phyloP scores from a whole-genome alignment of 2,329 filamentous ascomycete genomes.

The Macrophomina phaseolina region DNA sequence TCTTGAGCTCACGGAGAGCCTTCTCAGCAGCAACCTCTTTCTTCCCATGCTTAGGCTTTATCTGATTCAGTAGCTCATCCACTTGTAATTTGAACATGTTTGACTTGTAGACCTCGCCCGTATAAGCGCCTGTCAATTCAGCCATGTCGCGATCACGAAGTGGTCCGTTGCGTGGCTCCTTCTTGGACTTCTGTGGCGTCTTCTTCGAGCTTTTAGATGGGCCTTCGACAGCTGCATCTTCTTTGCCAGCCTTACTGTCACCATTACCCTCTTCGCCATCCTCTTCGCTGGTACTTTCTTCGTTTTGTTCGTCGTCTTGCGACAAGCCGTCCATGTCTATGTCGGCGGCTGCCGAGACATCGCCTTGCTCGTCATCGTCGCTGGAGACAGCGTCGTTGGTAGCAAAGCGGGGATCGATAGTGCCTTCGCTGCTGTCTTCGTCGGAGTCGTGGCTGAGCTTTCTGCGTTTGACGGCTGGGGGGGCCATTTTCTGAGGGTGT shows the following conservation, averaged over 20 bases:
- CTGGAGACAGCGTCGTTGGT: constrained; percentile 1
- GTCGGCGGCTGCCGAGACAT: constrained; percentile 10
- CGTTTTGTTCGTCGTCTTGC: constrained; percentile 26
- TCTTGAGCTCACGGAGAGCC: constrained; percentile 61
- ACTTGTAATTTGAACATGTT: constrained; percentile 72
- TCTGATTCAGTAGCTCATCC: constrained; percentile 65
- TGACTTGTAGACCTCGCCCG: constrained; percentile 66
- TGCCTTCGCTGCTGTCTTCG: constrained; percentile 35
- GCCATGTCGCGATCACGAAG: constrained; percentile 31
- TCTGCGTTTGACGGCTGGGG: constrained; percentile 52
- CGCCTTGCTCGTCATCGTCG: constrained; percentile 29
- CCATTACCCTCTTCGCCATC: not conserved
- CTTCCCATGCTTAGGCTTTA: constrained; percentile 64
- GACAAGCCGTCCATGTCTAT: constrained; percentile 32
- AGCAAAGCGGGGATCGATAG: constrained; percentile 25
- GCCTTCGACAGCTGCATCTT: constrained; percentile 12
- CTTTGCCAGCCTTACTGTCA: constrained; percentile 18
- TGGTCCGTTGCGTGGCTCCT: constrained; percentile 16
- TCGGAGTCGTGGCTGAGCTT: constrained; percentile 51
- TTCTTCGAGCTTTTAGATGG: constrained; percentile 11
- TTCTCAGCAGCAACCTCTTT: constrained; percentile 60
- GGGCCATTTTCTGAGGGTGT: constrained; percentile 34
- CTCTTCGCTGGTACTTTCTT: not conserved
- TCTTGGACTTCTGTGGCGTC: constrained; percentile 28
- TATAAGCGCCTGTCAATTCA: constrained; percentile 46